Conservation (phyloP, 2,329 filamentous ascomycete species). For the Dactylellina leptospora region DNA sequence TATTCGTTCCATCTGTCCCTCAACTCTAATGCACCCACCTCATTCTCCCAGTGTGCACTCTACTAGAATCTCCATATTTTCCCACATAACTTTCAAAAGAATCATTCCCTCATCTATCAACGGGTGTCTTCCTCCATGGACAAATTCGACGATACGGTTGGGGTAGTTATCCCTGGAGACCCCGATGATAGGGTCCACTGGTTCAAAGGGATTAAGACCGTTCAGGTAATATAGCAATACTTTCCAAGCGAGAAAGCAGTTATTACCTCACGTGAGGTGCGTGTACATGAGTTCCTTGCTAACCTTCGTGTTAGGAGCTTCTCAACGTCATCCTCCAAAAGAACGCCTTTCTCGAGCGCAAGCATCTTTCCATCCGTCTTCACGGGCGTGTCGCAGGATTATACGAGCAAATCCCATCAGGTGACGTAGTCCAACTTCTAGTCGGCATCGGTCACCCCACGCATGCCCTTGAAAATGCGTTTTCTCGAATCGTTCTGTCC, state of each 20-base stretch:
- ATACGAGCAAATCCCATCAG: background rate
- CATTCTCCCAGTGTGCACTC: too few species aligned
- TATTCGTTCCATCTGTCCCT: too few species aligned
- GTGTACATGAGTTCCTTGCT: too few species aligned
- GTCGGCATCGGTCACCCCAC: background rate
- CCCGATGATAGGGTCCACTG: conserved; percentile 22
- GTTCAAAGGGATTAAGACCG: conserved; percentile 1
- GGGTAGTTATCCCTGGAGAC: conserved; percentile 22
- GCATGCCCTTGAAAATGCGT: background rate
- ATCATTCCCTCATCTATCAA: background rate
- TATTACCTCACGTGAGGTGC: too few species aligned
- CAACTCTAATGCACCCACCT: too few species aligned
- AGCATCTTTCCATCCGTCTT: background rate
- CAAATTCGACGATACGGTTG: background rate
- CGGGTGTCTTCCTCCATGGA: background rate
- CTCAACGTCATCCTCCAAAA: background rate
- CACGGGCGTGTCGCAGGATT: background rate
- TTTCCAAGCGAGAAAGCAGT: too few species aligned
- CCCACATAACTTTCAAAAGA: too few species aligned
- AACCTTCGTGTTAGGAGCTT: background rate
- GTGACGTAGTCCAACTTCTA: conserved; percentile 25
- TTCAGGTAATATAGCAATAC: too few species aligned
- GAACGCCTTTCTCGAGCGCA: conserved; percentile 14
- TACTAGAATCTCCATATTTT: too few species aligned
- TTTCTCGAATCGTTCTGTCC: background rate